Conservation (phyloP, 2,329 filamentous ascomycete genomes). For the Sclerotiophoma versabilis region DNA sequence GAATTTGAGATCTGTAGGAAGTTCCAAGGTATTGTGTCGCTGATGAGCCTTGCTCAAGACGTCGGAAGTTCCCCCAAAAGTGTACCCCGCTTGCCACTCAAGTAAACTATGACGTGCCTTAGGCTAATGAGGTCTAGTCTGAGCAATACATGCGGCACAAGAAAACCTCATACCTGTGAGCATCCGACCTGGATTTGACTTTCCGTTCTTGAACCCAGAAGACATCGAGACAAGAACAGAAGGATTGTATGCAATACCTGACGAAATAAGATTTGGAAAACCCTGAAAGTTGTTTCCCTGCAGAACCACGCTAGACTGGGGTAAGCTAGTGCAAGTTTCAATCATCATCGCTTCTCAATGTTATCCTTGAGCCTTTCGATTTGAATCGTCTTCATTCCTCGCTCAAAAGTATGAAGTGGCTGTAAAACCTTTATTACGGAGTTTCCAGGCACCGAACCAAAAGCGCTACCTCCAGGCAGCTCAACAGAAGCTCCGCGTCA, state of each 20-base stretch:
- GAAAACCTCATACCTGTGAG: not conserved
- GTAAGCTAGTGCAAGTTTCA: not conserved
- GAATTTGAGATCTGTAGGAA: not conserved
- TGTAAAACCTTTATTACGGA: no score
- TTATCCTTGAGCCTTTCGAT: no score
- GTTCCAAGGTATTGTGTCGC: not conserved
- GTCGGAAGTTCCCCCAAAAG: not conserved
- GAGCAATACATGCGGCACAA: not conserved
- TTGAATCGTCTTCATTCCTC: no score
- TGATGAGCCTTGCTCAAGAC: not conserved
- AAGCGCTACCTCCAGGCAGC: no score
- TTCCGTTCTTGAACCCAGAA: not conserved
- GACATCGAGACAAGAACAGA: not conserved
- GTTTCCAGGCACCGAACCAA: no score
- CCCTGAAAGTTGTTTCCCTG: not conserved
- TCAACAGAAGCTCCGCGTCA: no score
- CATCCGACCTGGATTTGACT: no score
- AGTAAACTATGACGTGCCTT: constrained; percentile 8
- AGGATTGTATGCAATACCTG: not conserved
- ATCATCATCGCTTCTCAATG: no score
- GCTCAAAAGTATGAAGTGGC: no score
- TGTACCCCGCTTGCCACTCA: constrained; percentile 14
- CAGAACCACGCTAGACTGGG: not conserved
- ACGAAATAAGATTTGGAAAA: not conserved
- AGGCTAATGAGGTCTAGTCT: constrained; percentile 11